Percentiles rank a stretch among this genome's conserved stretches.
Conservation (phyloP, 2,329 filamentous ascomycete species). For the Paracamarosporium sp. region DNA sequence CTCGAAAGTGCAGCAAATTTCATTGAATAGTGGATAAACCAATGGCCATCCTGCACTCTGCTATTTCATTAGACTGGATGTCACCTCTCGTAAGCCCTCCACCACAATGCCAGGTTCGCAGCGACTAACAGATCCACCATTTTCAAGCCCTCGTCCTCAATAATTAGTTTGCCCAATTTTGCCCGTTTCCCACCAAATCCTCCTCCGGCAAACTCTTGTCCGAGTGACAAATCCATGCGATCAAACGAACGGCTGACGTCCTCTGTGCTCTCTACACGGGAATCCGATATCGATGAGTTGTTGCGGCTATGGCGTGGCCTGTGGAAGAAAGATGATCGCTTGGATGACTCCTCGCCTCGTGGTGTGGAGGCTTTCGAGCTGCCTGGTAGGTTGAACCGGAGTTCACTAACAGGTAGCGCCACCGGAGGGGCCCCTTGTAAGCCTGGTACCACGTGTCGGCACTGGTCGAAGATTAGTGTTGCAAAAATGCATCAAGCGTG, state of each 20-base stretch:
- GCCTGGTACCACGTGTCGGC: conserved; percentile 72
- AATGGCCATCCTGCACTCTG: background rate
- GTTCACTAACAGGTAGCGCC: conserved; percentile 72
- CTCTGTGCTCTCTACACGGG: conserved; percentile 21
- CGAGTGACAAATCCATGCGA: conserved; percentile 75
- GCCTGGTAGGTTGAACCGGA: conserved; percentile 86
- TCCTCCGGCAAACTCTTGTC: conserved; percentile 83
- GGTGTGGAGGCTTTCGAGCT: conserved; percentile 44
- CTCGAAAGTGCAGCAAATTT: background rate
- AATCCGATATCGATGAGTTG: conserved; percentile 34
- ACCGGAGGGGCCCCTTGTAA: conserved; percentile 39
- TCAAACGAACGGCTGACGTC: conserved; percentile 45
- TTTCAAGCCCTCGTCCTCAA: conserved; percentile 88
- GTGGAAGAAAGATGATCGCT: conserved; percentile 45
- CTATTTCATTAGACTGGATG: conserved; percentile 15
- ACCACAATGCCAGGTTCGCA: conserved; percentile 92
- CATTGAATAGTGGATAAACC: background rate
- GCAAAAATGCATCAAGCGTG: background rate
- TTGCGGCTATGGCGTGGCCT: conserved; percentile 36
- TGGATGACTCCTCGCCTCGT: conserved; percentile 38
- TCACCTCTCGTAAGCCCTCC: conserved; percentile 77
- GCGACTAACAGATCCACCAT: conserved; percentile 95
- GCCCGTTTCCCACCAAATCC: conserved; percentile 84
- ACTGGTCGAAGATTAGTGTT: conserved; percentile 46
- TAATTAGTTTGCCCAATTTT: conserved; percentile 91